Evolutionary conservation across 176 grass and related monocot genomes (phyloP), one percentile per base, ranked within the genome.

Genomic region (Panicum miliaceum): DNA sequence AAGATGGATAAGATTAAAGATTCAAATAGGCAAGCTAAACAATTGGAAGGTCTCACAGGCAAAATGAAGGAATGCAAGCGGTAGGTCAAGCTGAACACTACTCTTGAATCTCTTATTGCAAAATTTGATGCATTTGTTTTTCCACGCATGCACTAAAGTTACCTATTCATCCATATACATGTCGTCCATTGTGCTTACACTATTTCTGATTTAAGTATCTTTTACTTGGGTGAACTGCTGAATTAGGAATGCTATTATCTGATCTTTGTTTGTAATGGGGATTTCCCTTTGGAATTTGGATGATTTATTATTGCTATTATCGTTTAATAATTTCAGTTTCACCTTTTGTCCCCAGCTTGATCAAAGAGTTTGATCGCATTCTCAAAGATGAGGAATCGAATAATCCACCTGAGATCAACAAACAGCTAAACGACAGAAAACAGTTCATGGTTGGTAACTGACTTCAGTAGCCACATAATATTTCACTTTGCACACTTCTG

Each of bases 1-100:
- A 98, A 94, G 90, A 84, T 98, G 89, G 93, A 95, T 68, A 98
- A 98, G 87, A 93, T 98, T 76, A 98, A 92, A 87, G 96, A 98
- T 84, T 71, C 93, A 78, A 98, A 83, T 82, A 90, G 96, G 78
- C 96, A 98, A 85, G 84, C 93, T 87, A 93, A 93, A 62, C 91
- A 95, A 78, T 79, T 98, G 81, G 96, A 98, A 71, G 93, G 95
- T 80, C 96, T 98, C 56, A 98, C 96, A 41, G 96, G 77, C 53
- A 98, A 94, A 88, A 98, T 98, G 96, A 95, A 87, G 88, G 89
- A 98, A 76, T 98, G 93, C 69, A 95, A 98, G 65, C 87, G 89
- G 96, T 98, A 86, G 46, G 82, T 66, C 25, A 92, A 54, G 14
- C 38, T 81, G 25, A 71, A 47, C 75, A 75, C 8, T 45, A 38